Evolutionary conservation across 208 protist species (phyloP), one percentile per base, ranked within the genome.

Genomic region (Crithidia sp.): DNA sequence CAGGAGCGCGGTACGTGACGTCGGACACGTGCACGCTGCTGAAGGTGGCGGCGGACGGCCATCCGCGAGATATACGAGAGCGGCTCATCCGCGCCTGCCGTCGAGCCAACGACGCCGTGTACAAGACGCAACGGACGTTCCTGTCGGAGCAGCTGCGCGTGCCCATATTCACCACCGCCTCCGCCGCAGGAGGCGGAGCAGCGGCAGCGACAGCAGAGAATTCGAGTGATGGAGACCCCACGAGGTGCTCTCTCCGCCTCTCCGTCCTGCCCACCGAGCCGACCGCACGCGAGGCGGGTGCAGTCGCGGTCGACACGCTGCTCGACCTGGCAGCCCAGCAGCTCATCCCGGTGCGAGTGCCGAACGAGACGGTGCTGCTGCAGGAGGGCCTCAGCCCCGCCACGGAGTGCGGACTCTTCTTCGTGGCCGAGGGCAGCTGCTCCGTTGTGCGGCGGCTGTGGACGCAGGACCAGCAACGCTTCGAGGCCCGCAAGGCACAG

Each of bases 401-500:
- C 4, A 57, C 60, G 44, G 86, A 90, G 39, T 88, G 92, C 54
- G 79, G 74, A 0, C 55, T 95, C 54, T 95, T 82, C 67, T 92
- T 95, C 55, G 68, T 95, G 12, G 56, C 71, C 8, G 82, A 88
- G 19, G 91, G 91, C 39, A 58, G 72, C 14, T 79, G 90, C 47
- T 17, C 65, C 19, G 91, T 93, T 14, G 82, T 81, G 5, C 84
- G 88, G 10, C 67, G 67, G 16, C 69, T 95, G 52, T 74, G 76
- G 63, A 56, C 64, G 39, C 68, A 74, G 55, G 74, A 79, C 17
- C 74, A 71, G 62, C 67, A 66, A 54, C 67, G 74, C 7, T 67
- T 79, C 7, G 49, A 74, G 40, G 65, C 67, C 5, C 67, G 65
- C 36, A 50, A 54, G 60, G 17, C 28, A 44, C 74, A 76, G 56